A percentile compares a stretch with the other conserved stretches of the same genome.
Conservation (phyloP, 208 protist species). For the Acanthamoeba quina region DNA sequence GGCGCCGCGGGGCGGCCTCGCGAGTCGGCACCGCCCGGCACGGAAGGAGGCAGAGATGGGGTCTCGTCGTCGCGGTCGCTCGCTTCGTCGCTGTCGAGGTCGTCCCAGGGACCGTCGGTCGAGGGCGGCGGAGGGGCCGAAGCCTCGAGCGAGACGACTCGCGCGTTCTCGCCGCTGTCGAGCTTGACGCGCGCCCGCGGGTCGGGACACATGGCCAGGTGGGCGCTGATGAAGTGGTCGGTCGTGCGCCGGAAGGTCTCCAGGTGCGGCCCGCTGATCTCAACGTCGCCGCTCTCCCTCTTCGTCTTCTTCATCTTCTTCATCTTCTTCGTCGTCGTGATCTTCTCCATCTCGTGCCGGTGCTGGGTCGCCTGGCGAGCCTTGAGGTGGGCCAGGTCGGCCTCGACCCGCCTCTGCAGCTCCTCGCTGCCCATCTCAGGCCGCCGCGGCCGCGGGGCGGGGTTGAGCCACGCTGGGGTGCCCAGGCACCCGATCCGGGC, state of each 20-base stretch:
- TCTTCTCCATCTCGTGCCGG: background rate
- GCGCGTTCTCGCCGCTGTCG: background rate
- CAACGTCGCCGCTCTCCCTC: background rate
- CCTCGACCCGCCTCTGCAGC: background rate
- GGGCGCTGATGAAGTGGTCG: conserved; percentile 13
- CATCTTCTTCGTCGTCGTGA: background rate
- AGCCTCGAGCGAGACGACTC: background rate
- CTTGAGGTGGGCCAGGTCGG: background rate
- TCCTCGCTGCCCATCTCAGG: background rate
- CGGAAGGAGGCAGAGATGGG: background rate
- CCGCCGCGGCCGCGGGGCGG: background rate
- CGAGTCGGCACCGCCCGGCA: background rate
- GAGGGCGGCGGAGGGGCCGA: conserved; percentile 20
- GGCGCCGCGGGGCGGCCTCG: background rate
- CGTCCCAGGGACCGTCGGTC: background rate
- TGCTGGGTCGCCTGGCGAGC: background rate
- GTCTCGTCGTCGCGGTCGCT: background rate
- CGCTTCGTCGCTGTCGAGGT: background rate
- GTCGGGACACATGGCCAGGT: conserved; percentile 13
- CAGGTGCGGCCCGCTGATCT: conserved; percentile 37
- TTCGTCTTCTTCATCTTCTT: background rate
- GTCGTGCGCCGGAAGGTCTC: conserved; percentile 37
- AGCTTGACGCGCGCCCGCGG: conserved; percentile 9
- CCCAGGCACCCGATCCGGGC: background rate
- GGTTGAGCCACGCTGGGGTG: conserved; percentile 30